Conservation (phyloP, 306 rosid genomes). For the Trichosanthes cucumerina region DNA sequence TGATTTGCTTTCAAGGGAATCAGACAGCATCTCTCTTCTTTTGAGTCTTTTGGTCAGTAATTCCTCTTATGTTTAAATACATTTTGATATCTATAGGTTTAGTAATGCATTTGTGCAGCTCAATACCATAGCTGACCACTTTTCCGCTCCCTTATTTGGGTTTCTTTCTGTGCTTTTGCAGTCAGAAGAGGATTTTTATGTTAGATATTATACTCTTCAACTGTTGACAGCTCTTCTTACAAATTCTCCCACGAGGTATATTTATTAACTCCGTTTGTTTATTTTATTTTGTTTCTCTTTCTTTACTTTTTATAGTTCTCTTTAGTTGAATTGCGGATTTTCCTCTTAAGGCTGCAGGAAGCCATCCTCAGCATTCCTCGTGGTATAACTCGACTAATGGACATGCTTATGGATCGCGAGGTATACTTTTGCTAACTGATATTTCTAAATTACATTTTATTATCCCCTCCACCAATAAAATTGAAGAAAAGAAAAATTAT, state of each 20-base stretch:
- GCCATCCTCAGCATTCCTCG: slow-evolving; percentile 84
- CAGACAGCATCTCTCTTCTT: slow-evolving; percentile 78
- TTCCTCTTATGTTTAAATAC: slow-evolving; percentile 10
- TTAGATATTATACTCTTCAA: slow-evolving; percentile 88
- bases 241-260: slow-evolving; percentile 77
- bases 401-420: slow-evolving; percentile 99
- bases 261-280: not conserved
- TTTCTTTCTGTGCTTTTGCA: slow-evolving; percentile 28
- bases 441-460: not conserved
- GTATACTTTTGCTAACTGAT: slow-evolving; percentile 25
- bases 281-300: not conserved
- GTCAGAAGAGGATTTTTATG: slow-evolving; percentile 95
- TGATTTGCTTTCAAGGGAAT: slow-evolving; percentile 85
- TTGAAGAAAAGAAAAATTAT: not conserved
- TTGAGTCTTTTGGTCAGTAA: slow-evolving; percentile 74
- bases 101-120: not conserved
- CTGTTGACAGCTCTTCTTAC: slow-evolving; percentile 80
- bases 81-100: not conserved
- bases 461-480: not conserved
- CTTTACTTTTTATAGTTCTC: not conserved
- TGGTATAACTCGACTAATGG: slow-evolving; percentile 90
- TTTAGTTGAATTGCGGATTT: slow-evolving; percentile 22
- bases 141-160: not conserved
- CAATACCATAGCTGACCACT: not conserved
- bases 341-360: slow-evolving; percentile 79